Evolutionary conservation across 257 asterid genomes (phyloP), one percentile per base, ranked within the genome.

Genomic region (Solanum paucissectum): DNA sequence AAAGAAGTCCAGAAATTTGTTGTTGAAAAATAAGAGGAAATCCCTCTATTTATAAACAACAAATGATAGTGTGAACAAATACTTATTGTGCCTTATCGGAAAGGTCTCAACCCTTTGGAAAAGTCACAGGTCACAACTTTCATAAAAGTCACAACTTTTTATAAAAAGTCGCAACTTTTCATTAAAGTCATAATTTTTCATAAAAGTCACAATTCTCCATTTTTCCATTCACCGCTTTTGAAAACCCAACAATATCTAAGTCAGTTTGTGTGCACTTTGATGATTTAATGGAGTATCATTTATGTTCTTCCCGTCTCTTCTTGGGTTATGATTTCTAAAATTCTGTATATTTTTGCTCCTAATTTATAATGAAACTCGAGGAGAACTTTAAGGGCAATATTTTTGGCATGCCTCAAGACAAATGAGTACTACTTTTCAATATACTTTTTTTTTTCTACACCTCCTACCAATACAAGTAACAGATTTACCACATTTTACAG

Each of bases 221-320:
- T 16, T 46, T 46, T 46, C 7, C 2, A 5, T 46, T 46, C 18
- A 46, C 7, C 3, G 3, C 20, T 13, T 46, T 46, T 13, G 18
- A 46, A 46, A 46, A 46, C 0, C 1, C 3, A 13, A 46, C 0
- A 5, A 5, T 52, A 16, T 76, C 8, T 1, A 29, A 8, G 7
- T n/a, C 12, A 40, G 9, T 27, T 12, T 7, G 36, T 44, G 20
- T 2, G 34, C 36, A n/a, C 36, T 7, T 76, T 1, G 8, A 77
- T 44, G 21, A 42, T 13, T 73, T 73, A 36, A 20, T 73, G 46
- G 27, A 73, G 10, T 4, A 32, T 71, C 42, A 5, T 71, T 71
- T 33, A 4, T 33, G 12, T 71, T 71, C 42, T 33, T 71, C 79
- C 25, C 5, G 10, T 71, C 44, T 72, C 79, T 33, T 72, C n/a